These are phyloP conservation scores for Aspergillus sp. DNA, from an alignment of 2,329 filamentous ascomycete genomes.

Conservation along the genomic window DNA sequence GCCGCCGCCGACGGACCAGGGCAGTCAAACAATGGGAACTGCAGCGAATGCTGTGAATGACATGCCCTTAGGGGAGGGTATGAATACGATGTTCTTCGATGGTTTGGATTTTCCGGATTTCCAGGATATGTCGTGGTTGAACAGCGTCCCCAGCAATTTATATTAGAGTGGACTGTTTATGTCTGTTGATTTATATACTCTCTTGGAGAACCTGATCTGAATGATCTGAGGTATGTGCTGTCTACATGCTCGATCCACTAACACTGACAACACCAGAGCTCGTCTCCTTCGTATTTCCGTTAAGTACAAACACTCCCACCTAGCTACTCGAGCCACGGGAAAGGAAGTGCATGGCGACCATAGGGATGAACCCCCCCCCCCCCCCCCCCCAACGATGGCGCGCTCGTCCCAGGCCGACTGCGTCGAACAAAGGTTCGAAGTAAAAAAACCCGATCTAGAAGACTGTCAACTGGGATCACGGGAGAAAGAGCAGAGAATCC, in stretches of 20 bases:
- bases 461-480: neutral
- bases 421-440: constrained; percentile 33
- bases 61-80: constrained; percentile 18
- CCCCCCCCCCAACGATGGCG: no score
- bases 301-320: no score
- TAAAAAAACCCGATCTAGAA: constrained; percentile 18
- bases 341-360: constrained; percentile 21
- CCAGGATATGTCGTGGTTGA: constrained; percentile 27
- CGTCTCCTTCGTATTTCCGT: no score
- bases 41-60: constrained; percentile 9
- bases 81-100: constrained; percentile 16
- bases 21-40: neutral
- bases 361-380: constrained; percentile 22
- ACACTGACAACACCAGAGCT: no score
- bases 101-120: constrained; percentile 20
- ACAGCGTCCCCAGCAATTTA: constrained; percentile 23
- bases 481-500: constrained; percentile 13
- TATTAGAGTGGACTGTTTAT: constrained; percentile 11
- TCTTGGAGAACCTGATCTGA: no score
- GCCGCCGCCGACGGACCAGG: constrained; percentile 2
- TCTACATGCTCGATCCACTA: no score
- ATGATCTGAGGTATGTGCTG: neutral
- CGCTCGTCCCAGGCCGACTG: no score
- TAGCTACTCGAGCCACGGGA: no score
- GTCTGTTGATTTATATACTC: no score